Base-by-base conservation (phyloP, 2,329 filamentous ascomycete species). In the Grosmannia serpens region DNA sequence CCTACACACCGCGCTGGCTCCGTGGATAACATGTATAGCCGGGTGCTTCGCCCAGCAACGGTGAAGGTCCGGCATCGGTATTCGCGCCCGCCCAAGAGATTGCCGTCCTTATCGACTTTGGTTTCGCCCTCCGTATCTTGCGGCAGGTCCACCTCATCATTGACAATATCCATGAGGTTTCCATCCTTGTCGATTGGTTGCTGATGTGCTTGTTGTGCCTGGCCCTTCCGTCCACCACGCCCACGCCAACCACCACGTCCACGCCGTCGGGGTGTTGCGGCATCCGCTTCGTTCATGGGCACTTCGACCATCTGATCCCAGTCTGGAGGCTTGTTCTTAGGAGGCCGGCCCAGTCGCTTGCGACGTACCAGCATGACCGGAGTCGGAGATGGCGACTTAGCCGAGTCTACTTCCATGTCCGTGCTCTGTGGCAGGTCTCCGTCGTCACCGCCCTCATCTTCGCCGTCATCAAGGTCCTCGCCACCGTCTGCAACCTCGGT, bases 1-100 rank as follows among this genome's bases (percentile, higher is more conserved):
- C 94, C 94, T 58, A 96, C 91, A 67, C 94, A 97, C 64, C 94
- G 88, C 27, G 94, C 94, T 6, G 94, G 95, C 69, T 99, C 94
- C 5, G 94, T 99, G 3, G 94, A 97, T 73, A 99, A 75, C 94
- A 99, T 99, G 82, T 99, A 99, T 13, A 95, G 83, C 58, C 91
- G 79, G 55, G 92, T 82, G 44, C 88, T 91, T 63, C 91, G 84
- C 58, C 89, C 91, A 22, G 84, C 80, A 63, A 99, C 88, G 9
- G 88, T 96, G 71, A 99, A 99, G 1, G 92, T 96, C 61, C 94
- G 88, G 68, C 95, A 96, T 31, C 94, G 86, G 71, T 99, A 99
- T 67, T 97, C 90, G 65, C 94, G 84, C 5, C 87, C 91, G 31
- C 84, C 94, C 62, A 85, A 79, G 3, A 99, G 80, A 66, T 89